Conservation (phyloP, 768 basidiomycete species). For the Amanita subjunquillea region DNA sequence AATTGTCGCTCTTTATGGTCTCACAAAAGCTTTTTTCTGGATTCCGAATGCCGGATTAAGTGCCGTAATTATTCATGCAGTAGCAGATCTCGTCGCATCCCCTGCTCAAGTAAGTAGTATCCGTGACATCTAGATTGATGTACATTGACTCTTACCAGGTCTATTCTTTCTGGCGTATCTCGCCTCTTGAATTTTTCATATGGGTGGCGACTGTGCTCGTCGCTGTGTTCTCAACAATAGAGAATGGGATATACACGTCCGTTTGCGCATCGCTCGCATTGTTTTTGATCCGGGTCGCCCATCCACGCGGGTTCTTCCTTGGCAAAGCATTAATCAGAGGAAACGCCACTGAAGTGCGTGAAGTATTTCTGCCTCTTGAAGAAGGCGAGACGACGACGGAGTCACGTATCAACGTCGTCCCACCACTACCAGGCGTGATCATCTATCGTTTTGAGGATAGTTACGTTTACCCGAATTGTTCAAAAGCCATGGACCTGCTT, state of each 20-base stretch:
- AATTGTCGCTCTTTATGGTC: slow-evolving; percentile 87
- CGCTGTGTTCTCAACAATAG: slow-evolving; percentile 89
- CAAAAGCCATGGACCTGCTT: slow-evolving; percentile 55
- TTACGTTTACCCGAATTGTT: slow-evolving; percentile 76
- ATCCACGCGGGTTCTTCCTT: slow-evolving; percentile 84
- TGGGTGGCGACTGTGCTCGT: slow-evolving; percentile 81
- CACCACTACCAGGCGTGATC: slow-evolving; percentile 79
- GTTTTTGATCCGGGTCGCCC: slow-evolving; percentile 77
- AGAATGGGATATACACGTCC: slow-evolving; percentile 86
- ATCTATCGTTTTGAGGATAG: slow-evolving; percentile 91
- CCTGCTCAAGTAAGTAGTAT: slow-evolving; percentile 43
- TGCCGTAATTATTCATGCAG: slow-evolving; percentile 92
- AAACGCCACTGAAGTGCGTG: slow-evolving; percentile 36
- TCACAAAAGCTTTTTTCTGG: slow-evolving; percentile 90
- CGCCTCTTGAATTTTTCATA: slow-evolving; percentile 87
- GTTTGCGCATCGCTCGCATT: slow-evolving; percentile 71
- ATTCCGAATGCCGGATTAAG: slow-evolving; percentile 77
- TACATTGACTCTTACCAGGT: slow-evolving; percentile 28
- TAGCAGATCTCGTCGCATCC: slow-evolving; percentile 77
- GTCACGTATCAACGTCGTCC: slow-evolving; percentile 56
- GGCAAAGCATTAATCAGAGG: slow-evolving; percentile 63
- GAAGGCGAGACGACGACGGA: slow-evolving; percentile 56
- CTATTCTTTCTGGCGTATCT: slow-evolving; percentile 88
- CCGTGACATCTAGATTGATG: background rate
- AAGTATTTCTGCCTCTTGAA: slow-evolving; percentile 76